Base-by-base conservation (phyloP, 2,329 filamentous ascomycete species). In the Xylariaceae sp. region DNA sequence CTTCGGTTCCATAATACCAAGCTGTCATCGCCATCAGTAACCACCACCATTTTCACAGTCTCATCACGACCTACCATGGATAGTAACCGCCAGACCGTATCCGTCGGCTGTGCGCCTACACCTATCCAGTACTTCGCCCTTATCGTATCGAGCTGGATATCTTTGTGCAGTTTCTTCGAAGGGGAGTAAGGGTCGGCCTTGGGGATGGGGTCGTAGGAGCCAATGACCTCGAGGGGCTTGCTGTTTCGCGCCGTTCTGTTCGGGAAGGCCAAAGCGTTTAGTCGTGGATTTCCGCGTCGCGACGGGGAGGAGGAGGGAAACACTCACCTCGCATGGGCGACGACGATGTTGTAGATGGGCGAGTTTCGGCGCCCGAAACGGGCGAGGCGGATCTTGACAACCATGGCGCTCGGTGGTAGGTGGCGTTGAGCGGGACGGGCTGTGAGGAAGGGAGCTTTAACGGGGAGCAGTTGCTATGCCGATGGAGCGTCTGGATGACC, bases 321-420 rank as follows among this genome's bases (percentile, higher is more conserved):
- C 23, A 56, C 80, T 65, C 83, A 95, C 90, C 92, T 87, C 51
- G 92, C 92, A 71, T 97, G 93, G 13, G 92, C 85, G 65, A 99
- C 90, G 66, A 97, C 91, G 65, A 99, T 97, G 78, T 99, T 99
- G 82, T 96, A 99, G 69, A 97, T 88, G 2, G 94, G 93, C n/a
- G 84, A 74, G 73, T 96, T 92, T 65, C 84, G 86, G 74, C 88
- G 90, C 73, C 92, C 92, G 74, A 97, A 96, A 74, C 94, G 92
- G 68, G 94, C 90, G 68, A 99, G 86, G 61, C 94, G 88, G 75
- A 99, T 94, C 74, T 89, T 89, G 71, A 99, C 82, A 63, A 97
- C 93, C 94, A 99, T 96, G 55, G 49, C 54, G 54, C 44, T 30
- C 55, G 17, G 49, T 13, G 37, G 37, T 9, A 1, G 37, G 2